These are phyloP conservation scores for Stellera chamaejasme DNA, from an alignment of 345 rosid species.

Conservation along the genomic window DNA sequence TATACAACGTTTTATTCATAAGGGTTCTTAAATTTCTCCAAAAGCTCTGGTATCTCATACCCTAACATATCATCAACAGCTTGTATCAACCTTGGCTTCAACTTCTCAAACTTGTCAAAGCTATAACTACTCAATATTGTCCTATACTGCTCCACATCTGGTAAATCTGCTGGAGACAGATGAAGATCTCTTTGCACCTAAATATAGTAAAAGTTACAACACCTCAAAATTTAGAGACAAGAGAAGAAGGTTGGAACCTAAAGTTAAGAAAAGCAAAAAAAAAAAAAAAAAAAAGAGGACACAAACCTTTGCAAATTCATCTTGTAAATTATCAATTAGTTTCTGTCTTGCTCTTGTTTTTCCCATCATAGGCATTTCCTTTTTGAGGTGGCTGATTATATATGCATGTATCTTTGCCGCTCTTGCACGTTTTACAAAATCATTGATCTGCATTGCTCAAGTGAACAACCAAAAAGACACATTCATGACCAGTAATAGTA, in stretches of 20 bases:
- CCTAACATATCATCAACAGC: constrained; percentile 91
- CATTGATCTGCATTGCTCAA: constrained; percentile 54
- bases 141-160: constrained; percentile 67
- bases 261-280: background rate
- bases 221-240: no score
- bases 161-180: constrained; percentile 80
- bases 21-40: constrained; percentile 80
- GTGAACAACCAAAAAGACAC: background rate
- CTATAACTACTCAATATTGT: constrained; percentile 63
- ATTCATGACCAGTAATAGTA: background rate
- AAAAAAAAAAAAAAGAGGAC: background rate
- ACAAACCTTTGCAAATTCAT: constrained; percentile 73
- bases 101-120: constrained; percentile 75
- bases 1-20: constrained; percentile 31
- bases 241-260: background rate
- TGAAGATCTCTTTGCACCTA: constrained; percentile 85
- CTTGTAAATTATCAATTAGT: constrained; percentile 66
- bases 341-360: constrained; percentile 84
- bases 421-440: constrained; percentile 91
- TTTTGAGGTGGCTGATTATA: constrained; percentile 86
- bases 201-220: background rate
- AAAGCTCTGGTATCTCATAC: constrained; percentile 74
- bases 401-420: constrained; percentile 91
- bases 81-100: constrained; percentile 85
- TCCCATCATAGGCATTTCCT: constrained; percentile 99